Conservation (phyloP, 441 rosid species). For the Eruca vesicaria region DNA sequence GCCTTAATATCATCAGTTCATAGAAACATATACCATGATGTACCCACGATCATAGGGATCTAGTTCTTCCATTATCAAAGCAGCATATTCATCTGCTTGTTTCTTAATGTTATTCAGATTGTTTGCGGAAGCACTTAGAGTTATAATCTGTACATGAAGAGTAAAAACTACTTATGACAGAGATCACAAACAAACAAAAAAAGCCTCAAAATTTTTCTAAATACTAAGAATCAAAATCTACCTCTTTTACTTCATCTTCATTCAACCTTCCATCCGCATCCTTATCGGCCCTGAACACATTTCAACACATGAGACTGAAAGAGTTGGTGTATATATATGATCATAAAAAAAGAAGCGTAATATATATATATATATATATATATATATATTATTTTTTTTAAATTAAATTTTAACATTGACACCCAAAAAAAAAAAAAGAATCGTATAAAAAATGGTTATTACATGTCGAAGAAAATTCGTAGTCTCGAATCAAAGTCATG, state of each 20-base stretch:
- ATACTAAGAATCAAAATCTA: conserved; percentile 1
- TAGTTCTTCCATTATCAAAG: conserved; percentile 54
- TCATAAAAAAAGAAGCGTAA: too few relatives aligned
- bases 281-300: conserved; percentile 51
- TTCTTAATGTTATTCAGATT: conserved; percentile 39
- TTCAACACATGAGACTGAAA: background rate
- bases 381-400: too few relatives aligned
- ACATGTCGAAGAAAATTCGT: conserved; percentile 61
- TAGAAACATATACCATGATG: conserved; percentile 48
- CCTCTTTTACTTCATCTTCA: conserved; percentile 54
- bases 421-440: too few relatives aligned
- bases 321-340: background rate
- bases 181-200: conserved; percentile 2
- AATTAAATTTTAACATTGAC: background rate
- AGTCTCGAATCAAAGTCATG: conserved; percentile 60
- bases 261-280: conserved; percentile 57
- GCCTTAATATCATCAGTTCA: background rate
- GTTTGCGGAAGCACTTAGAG: conserved; percentile 56
- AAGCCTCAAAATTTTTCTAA: background rate
- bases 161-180: background rate
- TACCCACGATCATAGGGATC: conserved; percentile 49
- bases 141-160: conserved; percentile 37
- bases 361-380: too few relatives aligned
- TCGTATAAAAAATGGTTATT: conserved; percentile 1
- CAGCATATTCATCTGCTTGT: conserved; percentile 52